Conservation (phyloP, 805 yeast genomes). For the Pichia occidentalis region DNA sequence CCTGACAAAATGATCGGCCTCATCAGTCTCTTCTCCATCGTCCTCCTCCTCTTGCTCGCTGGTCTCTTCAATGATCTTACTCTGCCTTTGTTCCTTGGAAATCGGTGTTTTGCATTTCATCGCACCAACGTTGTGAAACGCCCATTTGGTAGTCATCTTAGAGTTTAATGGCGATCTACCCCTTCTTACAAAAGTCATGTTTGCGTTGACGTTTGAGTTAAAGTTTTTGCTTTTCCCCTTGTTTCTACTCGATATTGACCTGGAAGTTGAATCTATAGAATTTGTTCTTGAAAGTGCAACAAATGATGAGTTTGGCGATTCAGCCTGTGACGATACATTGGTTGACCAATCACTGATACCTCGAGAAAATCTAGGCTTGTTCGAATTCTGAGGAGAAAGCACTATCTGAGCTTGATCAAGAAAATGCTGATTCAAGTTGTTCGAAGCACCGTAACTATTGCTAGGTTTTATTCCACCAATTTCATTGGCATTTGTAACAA, state of each 20-base stretch:
- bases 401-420: conserved; percentile 1
- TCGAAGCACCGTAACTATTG: too few species aligned
- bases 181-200: conserved; percentile 18
- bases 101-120: conserved; percentile 28
- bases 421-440: neutral
- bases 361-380: conserved; percentile 24
- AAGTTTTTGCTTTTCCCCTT: conserved; percentile 16
- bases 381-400: conserved; percentile 8
- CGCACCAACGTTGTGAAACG: conserved; percentile 13
- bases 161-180: conserved; percentile 30
- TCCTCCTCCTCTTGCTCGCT: conserved; percentile 10
- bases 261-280: conserved; percentile 31
- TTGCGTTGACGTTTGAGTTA: conserved; percentile 6
- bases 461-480: neutral
- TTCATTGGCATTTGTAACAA: neutral
- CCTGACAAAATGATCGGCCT: neutral
- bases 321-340: conserved; percentile 22
- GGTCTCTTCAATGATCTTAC: conserved; percentile 35
- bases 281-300: conserved; percentile 30
- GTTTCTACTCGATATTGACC: conserved; percentile 24
- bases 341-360: conserved; percentile 31
- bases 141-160: conserved; percentile 28
- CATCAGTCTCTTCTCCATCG: conserved; percentile 4
- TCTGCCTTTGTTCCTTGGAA: conserved; percentile 53
- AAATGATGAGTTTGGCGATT: conserved; percentile 31